These are phyloP conservation scores for Trypanosoma cruzi DNA, from an alignment of 208 protist genomes.

Conservation along the genomic window DNA sequence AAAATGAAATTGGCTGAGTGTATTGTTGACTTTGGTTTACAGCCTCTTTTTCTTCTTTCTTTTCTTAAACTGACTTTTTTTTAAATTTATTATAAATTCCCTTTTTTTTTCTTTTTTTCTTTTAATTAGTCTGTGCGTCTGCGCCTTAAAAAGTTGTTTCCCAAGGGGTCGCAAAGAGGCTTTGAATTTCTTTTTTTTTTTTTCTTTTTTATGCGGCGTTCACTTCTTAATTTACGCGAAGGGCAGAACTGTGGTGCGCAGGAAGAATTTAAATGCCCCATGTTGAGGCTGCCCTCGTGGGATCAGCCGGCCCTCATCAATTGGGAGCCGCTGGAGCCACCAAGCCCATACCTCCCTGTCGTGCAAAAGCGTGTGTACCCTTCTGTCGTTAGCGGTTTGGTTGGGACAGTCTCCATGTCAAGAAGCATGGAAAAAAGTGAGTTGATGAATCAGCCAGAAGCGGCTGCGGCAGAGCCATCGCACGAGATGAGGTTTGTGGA, in stretches of 20 bases:
- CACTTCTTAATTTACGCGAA: background rate
- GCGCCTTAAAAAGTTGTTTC: background rate
- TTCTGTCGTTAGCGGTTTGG: slow-evolving; percentile 35
- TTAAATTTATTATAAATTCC: too few species aligned
- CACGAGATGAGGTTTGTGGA: slow-evolving; percentile 3
- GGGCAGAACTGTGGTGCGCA: background rate
- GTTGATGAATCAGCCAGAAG: background rate
- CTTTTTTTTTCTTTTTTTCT: slow-evolving; percentile 28
- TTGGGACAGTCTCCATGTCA: slow-evolving; percentile 5
- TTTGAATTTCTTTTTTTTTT: too few species aligned
- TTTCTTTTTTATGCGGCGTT: background rate
- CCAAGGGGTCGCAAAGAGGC: background rate
- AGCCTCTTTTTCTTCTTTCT: too few species aligned
- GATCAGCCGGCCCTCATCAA: slow-evolving; percentile 23
- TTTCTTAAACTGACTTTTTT: too few species aligned
- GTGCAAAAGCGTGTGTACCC: slow-evolving; percentile 13
- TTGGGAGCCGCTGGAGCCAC: slow-evolving; percentile 40
- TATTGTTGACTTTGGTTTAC: too few species aligned
- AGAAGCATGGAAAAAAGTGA: background rate
- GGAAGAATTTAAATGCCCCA: background rate
- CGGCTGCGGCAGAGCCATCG: background rate
- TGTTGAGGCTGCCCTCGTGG: slow-evolving; percentile 21
- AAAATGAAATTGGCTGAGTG: background rate
- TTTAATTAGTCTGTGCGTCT: slow-evolving; percentile 1
- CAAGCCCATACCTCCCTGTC: slow-evolving; percentile 67